A percentile compares a stretch with the other conserved stretches of the same genome.
These are phyloP conservation scores for Coemansia biformis DNA, from an alignment of 192 early-diverging fungal genomes.

Conservation along the genomic window DNA sequence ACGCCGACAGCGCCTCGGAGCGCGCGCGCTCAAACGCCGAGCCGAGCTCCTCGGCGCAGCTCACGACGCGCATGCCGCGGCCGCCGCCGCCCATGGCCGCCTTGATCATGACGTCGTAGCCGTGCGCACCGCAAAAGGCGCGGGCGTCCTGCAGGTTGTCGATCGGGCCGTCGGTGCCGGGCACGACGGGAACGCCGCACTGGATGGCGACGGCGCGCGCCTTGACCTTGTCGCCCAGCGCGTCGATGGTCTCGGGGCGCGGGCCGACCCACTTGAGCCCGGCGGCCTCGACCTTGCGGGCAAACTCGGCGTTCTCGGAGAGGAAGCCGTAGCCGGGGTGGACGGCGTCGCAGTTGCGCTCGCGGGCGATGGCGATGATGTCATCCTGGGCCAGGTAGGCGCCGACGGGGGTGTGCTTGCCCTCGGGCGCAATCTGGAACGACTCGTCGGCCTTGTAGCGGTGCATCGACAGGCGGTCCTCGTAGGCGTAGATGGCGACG, in stretches of 20 bases:
- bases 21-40: conserved; percentile 77
- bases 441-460: conserved; percentile 95
- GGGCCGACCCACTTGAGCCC: conserved; percentile 94
- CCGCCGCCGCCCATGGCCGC: conserved; percentile 96
- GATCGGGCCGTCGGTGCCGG: conserved; percentile 86
- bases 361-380: conserved; percentile 82
- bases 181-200: conserved; percentile 84
- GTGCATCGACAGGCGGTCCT: conserved; percentile 89
- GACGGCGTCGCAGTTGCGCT: conserved; percentile 76
- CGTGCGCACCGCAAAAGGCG: conserved; percentile 72
- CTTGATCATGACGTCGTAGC: conserved; percentile 95
- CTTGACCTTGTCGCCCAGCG: conserved; percentile 93
- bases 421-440: conserved; percentile 85
- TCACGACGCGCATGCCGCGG: conserved; percentile 93
- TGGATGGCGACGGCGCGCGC: conserved; percentile 75
- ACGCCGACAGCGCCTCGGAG: conserved; percentile 84
- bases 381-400: conserved; percentile 93
- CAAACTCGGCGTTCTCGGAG: conserved; percentile 90
- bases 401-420: conserved; percentile 77
- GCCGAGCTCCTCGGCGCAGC: conserved; percentile 63
- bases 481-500: conserved; percentile 83
- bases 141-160: conserved; percentile 58
- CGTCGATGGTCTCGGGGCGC: conserved; percentile 72
- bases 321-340: conserved; percentile 98
- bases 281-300: conserved; percentile 77